Evolutionary conservation across 1,284 basidiomycete species (phyloP).

Genomic region (Afroboletus lepidellus): DNA sequence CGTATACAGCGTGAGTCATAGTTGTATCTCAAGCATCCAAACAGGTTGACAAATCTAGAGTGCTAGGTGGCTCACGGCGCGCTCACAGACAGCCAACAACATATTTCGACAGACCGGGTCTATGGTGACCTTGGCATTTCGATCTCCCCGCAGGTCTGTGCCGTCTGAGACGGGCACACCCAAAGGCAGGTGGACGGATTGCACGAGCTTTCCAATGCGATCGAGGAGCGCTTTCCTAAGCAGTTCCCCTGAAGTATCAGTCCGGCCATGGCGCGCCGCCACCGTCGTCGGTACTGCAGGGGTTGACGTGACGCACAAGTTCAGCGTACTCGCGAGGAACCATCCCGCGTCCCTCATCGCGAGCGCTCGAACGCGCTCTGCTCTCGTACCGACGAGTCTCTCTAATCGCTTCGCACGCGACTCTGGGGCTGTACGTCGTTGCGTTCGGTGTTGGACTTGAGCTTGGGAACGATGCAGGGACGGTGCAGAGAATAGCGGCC

Average conservation of each 20-base stretch:
- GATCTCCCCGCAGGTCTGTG: not conserved
- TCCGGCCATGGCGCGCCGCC: not conserved
- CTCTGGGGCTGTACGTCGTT: not conserved
- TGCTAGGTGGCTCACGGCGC: constrained; percentile 18
- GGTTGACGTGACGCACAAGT: constrained; percentile 15
- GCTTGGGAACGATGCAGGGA: not conserved
- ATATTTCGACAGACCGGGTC: constrained; percentile 29
- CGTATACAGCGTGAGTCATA: too few species aligned
- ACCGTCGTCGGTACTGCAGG: too few species aligned
- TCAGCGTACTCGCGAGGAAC: constrained; percentile 29
- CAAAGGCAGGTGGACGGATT: not conserved
- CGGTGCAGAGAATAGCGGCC: not conserved
- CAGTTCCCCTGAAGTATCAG: not conserved
- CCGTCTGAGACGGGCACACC: not conserved
- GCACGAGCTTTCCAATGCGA: constrained; percentile 27
- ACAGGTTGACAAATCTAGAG: too few species aligned
- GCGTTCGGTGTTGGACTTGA: not conserved
- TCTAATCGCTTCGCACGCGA: constrained; percentile 9
- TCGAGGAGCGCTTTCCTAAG: constrained; percentile 21
- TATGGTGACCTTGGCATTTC: constrained; percentile 5
- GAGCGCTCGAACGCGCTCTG: constrained; percentile 23
- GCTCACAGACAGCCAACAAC: constrained; percentile 30
- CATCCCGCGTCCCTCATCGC: constrained; percentile 27
- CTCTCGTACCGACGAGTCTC: constrained; percentile 13
- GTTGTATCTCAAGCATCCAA: too few species aligned